phyloP scores from a whole-genome alignment of 768 basidiomycete species.

The Mycena maculata region DNA sequence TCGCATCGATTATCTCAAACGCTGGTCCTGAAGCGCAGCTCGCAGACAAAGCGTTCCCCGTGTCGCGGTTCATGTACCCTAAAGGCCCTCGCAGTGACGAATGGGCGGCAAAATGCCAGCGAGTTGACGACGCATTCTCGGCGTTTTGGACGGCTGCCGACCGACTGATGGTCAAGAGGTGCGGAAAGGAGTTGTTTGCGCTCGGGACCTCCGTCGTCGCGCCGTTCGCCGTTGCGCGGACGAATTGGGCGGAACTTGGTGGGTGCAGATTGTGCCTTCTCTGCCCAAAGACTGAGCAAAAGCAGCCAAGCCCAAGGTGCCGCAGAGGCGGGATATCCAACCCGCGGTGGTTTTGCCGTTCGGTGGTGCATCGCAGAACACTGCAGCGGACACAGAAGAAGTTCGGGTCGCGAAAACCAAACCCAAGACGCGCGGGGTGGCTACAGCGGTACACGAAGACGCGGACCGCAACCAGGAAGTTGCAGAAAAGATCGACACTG shows the following conservation, averaged over 20 bases:
- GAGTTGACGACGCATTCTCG: neutral
- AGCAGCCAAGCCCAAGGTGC: neutral
- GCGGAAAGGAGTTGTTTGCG: conserved; percentile 6
- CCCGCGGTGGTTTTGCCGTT: conserved; percentile 2
- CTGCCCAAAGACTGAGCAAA: neutral
- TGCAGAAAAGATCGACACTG: neutral
- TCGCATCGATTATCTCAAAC: neutral
- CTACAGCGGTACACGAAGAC: neutral
- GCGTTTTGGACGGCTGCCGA: conserved; percentile 23
- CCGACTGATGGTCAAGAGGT: neutral
- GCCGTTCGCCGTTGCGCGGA: neutral
- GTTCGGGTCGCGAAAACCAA: neutral
- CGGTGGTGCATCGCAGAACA: conserved; percentile 17
- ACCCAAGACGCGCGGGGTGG: neutral
- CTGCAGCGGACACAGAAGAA: neutral
- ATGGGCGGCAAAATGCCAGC: conserved; percentile 12
- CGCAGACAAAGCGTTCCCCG: neutral
- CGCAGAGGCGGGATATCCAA: neutral
- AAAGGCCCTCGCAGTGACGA: conserved; percentile 14
- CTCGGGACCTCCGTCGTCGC: neutral
- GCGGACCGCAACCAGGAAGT: neutral
- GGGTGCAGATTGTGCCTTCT: neutral
- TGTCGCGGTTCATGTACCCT: conserved; percentile 8
- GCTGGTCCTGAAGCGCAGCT: neutral
- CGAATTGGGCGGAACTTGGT: conserved; percentile 14